Evolutionary conservation across 768 basidiomycete genomes (phyloP).

Genomic region (Podaxis mareebaensis): DNA sequence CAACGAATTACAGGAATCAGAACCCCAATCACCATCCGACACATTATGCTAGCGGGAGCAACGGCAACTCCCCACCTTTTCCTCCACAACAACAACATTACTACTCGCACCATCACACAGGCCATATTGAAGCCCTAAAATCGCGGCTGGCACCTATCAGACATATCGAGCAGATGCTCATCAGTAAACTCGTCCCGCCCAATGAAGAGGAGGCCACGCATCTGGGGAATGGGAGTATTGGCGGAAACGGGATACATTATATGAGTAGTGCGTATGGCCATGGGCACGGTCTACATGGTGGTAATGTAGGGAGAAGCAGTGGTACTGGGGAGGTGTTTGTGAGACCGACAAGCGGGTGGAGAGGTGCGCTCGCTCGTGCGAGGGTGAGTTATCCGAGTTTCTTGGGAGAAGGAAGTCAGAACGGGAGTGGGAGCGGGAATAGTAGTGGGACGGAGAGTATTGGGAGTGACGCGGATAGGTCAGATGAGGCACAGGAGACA

Average conservation of each 20-base stretch:
- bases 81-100: slow-evolving; percentile 17
- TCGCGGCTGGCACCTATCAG: slow-evolving; percentile 65
- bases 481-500: slow-evolving; percentile 61
- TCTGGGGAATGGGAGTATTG: slow-evolving; percentile 22
- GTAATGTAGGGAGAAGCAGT: slow-evolving; percentile 14
- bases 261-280: slow-evolving; percentile 17
- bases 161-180: slow-evolving; percentile 68
- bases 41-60: neutral
- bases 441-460: slow-evolving; percentile 45
- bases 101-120: slow-evolving; percentile 24
- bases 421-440: slow-evolving; percentile 29
- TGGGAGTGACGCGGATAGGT: slow-evolving; percentile 32
- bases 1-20: neutral
- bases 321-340: slow-evolving; percentile 56
- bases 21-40: neutral
- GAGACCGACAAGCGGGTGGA: slow-evolving; percentile 68
- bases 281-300: slow-evolving; percentile 9
- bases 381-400: slow-evolving; percentile 34
- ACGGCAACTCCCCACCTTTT: slow-evolving; percentile 14
- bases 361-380: slow-evolving; percentile 52
- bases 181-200: slow-evolving; percentile 67
- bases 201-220: slow-evolving; percentile 61
- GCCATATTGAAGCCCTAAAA: slow-evolving; percentile 56
- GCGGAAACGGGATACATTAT: slow-evolving; percentile 24
- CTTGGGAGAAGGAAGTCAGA: slow-evolving; percentile 21